These are phyloP conservation scores for Gamarada debralockiae DNA, from an alignment of 495 filamentous ascomycete genomes.

Conservation along the genomic window DNA sequence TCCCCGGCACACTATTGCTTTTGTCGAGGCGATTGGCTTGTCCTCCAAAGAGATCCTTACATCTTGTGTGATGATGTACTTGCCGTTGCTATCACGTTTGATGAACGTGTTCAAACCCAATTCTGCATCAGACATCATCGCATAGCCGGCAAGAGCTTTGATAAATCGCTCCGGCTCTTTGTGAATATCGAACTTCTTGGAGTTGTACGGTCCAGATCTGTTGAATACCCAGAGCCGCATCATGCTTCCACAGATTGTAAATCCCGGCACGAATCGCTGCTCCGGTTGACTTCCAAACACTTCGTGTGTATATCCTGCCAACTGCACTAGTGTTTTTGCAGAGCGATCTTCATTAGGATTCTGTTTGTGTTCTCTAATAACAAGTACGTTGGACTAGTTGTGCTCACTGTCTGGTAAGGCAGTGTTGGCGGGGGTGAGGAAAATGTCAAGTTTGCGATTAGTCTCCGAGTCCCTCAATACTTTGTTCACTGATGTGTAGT, in stretches of 20 bases:
- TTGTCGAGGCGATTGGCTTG: slow-evolving; percentile 15
- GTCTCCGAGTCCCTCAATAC: slow-evolving; percentile 24
- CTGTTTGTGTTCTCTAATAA: slow-evolving; percentile 29
- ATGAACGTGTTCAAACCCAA: slow-evolving; percentile 27
- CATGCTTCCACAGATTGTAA: slow-evolving; percentile 24
- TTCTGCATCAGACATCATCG: slow-evolving; percentile 19
- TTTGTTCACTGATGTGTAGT: slow-evolving; percentile 27
- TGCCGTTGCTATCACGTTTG: slow-evolving; percentile 13
- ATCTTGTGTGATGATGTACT: slow-evolving; percentile 16
- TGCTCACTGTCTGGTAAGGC: too few species aligned
- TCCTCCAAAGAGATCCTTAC: slow-evolving; percentile 16
- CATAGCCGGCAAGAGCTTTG: slow-evolving; percentile 19
- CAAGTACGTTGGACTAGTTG: too few species aligned
- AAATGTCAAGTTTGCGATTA: too few species aligned
- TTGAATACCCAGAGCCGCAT: slow-evolving; percentile 36
- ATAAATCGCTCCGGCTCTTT: slow-evolving; percentile 25
- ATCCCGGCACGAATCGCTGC: slow-evolving; percentile 30
- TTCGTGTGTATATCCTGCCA: too few species aligned
- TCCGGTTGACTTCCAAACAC: slow-evolving; percentile 27
- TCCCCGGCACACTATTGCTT: slow-evolving; percentile 12
- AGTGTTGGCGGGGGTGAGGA: too few species aligned
- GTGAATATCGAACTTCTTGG: slow-evolving; percentile 32
- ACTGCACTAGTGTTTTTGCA: too few species aligned
- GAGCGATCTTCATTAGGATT: too few species aligned
- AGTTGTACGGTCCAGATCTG: slow-evolving; percentile 34